Evolutionary conservation across 345 rosid species (phyloP), one percentile per base, ranked within the genome.

Genomic region (Sapria himalayana): DNA sequence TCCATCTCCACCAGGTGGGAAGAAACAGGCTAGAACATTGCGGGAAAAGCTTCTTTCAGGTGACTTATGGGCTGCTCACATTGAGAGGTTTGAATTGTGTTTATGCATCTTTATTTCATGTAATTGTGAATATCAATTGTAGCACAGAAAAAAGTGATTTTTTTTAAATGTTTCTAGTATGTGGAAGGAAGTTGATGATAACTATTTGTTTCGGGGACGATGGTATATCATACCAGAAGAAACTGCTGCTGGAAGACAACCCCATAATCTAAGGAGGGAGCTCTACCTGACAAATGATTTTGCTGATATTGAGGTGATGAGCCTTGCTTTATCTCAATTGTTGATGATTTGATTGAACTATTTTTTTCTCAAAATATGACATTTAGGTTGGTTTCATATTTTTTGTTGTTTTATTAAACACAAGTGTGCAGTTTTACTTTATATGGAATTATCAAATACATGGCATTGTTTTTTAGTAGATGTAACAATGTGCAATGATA

Each of bases 171-270:
- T 15, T 13, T 55, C 64, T 69, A 78, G 85, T 16, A 39, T 79
- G 14, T 89, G 98, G 98, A 89, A 64, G 59, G 93, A 63, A 31
- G 64, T 44, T 15, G 70, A 65, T 60, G 80, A 67, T 11, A 72
- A 59, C 48, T 89, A 70, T 52, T 74, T 92, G 93, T 50, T 73
- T 58, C 41, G 63, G 11, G 98, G 71, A 29, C 72, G 45, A 12
- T 89, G 94, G 98, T 89, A 76, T 48, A 56, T 79, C 5, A 82
- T 82, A 39, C 94, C 93, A 2, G 98, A 82, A 64, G 93, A 89
- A 64, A 79, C 98, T 35, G 73, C 71, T 33, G 55, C 73, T 2
- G 94, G 94, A 22, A 63, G 98, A 25, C 93, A 79, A 58, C 46
- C 65, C 3, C 98, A 82, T 62, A 89, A 76, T 20, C 41, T 82